These are phyloP conservation scores for Desmodesmus armatus DNA, from an alignment of 139 green algal species.

Conservation along the genomic window DNA sequence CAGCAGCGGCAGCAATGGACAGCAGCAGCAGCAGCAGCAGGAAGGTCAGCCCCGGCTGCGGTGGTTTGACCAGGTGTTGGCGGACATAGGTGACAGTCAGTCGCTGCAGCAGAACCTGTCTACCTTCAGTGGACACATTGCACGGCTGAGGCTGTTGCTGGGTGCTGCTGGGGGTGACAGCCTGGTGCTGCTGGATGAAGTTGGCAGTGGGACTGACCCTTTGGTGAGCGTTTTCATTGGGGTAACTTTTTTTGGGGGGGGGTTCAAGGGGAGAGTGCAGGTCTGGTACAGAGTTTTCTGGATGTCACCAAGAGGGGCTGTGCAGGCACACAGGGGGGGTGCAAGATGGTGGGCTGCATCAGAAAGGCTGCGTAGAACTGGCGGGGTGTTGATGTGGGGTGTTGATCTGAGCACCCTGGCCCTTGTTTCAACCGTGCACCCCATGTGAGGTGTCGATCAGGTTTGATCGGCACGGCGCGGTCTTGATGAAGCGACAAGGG, in stretches of 20 bases:
- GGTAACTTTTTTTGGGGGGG: too few species aligned
- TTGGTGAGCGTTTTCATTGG: too few species aligned
- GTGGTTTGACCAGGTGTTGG: constrained; percentile 76
- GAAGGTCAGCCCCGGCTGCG: background rate
- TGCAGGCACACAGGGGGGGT: background rate
- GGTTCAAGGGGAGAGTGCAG: too few species aligned
- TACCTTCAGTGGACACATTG: constrained; percentile 95
- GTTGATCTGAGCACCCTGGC: too few species aligned
- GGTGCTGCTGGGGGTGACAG: constrained; percentile 56
- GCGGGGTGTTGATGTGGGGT: too few species aligned
- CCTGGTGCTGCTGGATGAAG: constrained; percentile 96
- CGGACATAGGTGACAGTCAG: constrained; percentile 91
- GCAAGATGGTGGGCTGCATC: background rate
- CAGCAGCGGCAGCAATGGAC: too few species aligned
- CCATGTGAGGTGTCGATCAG: too few species aligned
- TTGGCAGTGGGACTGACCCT: constrained; percentile 66
- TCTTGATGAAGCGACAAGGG: constrained; percentile 90
- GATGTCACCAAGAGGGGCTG: too few species aligned
- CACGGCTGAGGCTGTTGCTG: constrained; percentile 67
- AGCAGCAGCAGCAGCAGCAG: constrained; percentile 25
- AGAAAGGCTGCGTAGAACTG: too few species aligned
- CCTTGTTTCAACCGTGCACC: too few species aligned
- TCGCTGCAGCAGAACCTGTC: constrained; percentile 92
- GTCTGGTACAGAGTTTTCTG: too few species aligned
- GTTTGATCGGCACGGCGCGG: constrained; percentile 80